phyloP scores from a whole-genome alignment of 371 early-diverging fungal species.

The Mortierella polycephala region DNA sequence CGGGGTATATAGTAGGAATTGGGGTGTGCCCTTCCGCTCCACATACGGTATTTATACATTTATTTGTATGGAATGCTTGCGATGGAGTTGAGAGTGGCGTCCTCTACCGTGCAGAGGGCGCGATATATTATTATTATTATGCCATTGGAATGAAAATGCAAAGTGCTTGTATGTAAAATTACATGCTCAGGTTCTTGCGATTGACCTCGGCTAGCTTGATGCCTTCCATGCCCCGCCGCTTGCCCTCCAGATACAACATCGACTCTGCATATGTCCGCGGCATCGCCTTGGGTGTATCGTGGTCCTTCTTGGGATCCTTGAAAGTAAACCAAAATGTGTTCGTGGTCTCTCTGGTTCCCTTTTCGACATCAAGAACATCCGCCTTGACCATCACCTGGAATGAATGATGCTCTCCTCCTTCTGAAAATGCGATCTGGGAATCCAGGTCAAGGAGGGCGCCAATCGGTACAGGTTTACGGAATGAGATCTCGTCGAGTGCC shows the following conservation, averaged over 20 bases:
- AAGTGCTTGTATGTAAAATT: too few species aligned
- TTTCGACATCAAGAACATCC: conserved; percentile 79
- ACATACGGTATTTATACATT: too few species aligned
- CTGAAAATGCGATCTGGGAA: conserved; percentile 78
- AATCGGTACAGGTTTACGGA: conserved; percentile 90
- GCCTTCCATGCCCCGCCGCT: conserved; percentile 58
- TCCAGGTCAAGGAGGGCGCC: conserved; percentile 83
- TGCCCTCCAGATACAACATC: conserved; percentile 82
- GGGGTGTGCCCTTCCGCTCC: too few species aligned
- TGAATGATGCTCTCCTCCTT: conserved; percentile 59
- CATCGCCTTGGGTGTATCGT: conserved; percentile 59
- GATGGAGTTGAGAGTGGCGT: too few species aligned
- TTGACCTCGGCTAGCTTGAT: conserved; percentile 19
- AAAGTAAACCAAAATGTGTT: conserved; percentile 92
- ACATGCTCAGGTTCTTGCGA: conserved; percentile 37
- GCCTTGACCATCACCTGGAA: conserved; percentile 84
- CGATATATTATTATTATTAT: too few species aligned
- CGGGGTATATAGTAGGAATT: too few species aligned
- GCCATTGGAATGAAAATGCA: background rate
- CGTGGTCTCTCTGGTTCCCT: conserved; percentile 68
- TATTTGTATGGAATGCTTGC: too few species aligned
- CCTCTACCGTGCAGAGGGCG: too few species aligned
- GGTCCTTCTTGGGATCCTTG: conserved; percentile 32
- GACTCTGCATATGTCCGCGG: conserved; percentile 83
- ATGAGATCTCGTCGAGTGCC: conserved; percentile 90